Evolutionary conservation across 2,329 filamentous ascomycete genomes (phyloP), one percentile per base, ranked within the genome.

Genomic region (Microdochium bolleyi): DNA sequence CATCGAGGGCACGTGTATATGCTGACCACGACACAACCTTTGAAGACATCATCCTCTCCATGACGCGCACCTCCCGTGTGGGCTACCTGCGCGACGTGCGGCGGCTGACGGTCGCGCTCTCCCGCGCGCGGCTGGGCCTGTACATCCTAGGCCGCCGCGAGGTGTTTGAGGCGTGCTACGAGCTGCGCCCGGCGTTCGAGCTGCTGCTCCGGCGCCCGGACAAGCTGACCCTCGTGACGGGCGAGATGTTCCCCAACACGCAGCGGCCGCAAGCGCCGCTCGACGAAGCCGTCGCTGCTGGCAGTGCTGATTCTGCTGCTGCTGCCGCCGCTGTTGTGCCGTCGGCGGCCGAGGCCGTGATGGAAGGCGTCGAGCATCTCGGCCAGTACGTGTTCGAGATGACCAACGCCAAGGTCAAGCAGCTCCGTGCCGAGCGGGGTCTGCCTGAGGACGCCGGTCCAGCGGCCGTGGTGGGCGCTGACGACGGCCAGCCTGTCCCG

Each of bases 341-440:
- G 7, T 5, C 37, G 5, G 37, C 21, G 5, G 78, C 78, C 13
- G 78, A 82, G 61, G 85, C 84, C 1, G 76, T 83, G 21, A 97
- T 99, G 89, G 88, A 92, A 61, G 83, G 88, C 32, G 85, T 97
- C 1, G 92, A 99, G 73, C 94, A 99, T 72, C 70, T 99, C 34
- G 94, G 94, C 0, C 88, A 96, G 70, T 99, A 96, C 68, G 92
- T 99, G 22, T 96, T 83, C 66, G 89, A 99, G 69, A 99, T 99
- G 90, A 95, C 91, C 3, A 82, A 87, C 49, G 81, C 78, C 1
- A 77, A 70, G 62, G 58, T 80, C 34, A 69, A 74, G 62, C 76
- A 82, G 62, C 57, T 83, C 48, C 70, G 73, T 50, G 68, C 62
- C 10, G 75, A 71, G 50, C 64, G 64, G 22, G 66, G 66, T 8